These are phyloP conservation scores for Calocybe gangraenosa DNA, from an alignment of 768 basidiomycete genomes.

Conservation along the genomic window DNA sequence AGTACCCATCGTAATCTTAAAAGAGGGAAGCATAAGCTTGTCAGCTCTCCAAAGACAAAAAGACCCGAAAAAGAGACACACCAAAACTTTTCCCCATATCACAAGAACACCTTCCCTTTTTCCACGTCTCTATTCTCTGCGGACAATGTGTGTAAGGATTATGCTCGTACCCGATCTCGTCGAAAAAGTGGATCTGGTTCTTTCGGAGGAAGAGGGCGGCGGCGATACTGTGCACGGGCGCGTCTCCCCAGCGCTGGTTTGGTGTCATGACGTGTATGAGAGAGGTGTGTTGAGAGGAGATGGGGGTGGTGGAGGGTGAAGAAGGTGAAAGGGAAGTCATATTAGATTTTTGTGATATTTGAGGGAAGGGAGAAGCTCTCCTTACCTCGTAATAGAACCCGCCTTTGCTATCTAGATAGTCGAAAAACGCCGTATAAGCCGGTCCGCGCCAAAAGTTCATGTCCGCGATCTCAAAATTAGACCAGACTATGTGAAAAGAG, in stretches of 20 bases:
- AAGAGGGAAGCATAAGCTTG: not conserved
- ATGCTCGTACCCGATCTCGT: slow-evolving; percentile 81
- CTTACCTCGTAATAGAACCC: slow-evolving; percentile 69
- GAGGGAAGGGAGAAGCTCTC: too few relatives aligned
- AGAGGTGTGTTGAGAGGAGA: too few relatives aligned
- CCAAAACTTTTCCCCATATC: slow-evolving; percentile 59
- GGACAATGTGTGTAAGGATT: slow-evolving; percentile 75
- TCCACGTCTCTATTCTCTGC: slow-evolving; percentile 37
- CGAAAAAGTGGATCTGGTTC: slow-evolving; percentile 77
- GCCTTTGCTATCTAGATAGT: slow-evolving; percentile 55
- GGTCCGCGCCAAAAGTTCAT: slow-evolving; percentile 64
- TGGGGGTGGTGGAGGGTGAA: too few relatives aligned
- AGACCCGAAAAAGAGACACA: slow-evolving; percentile 13
- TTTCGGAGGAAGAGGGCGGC: slow-evolving; percentile 68
- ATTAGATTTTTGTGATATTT: too few relatives aligned
- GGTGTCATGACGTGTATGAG: too few relatives aligned
- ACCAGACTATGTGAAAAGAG: slow-evolving; percentile 45
- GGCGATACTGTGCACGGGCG: slow-evolving; percentile 81
- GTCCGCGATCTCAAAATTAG: slow-evolving; percentile 71
- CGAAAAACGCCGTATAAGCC: slow-evolving; percentile 63
- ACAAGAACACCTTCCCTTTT: slow-evolving; percentile 60
- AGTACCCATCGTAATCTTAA: slow-evolving; percentile 40
- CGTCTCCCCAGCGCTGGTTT: slow-evolving; percentile 86
- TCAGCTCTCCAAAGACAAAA: too few relatives aligned
- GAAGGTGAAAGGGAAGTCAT: too few relatives aligned